Base-by-base conservation (phyloP, 805 yeast species). In the Saturnispora hagleri region DNA sequence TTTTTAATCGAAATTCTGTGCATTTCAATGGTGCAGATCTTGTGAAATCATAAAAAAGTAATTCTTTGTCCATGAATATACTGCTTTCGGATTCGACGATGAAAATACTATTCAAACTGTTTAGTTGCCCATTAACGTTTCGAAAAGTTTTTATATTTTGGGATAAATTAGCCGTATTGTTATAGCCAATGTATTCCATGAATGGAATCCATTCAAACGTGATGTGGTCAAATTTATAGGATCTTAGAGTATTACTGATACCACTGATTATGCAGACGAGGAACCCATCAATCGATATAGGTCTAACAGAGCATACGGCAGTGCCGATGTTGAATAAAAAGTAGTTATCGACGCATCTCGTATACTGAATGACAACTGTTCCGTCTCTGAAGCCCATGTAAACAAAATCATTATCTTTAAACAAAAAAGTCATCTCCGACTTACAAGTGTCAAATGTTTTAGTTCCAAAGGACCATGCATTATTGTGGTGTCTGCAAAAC, bases 321-420 rank as follows among this genome's bases (percentile, higher is more conserved):
- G 46, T 22, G 9, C 51, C 53, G 13, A 47, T 40, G 18, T 46
- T 36, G 4, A 50, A 31, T 3, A 40, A 7, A 13, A 24, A 15
- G 17, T 24, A 24, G 10, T 5, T 18, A 10, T 26, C 24, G 8
- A 15, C n/a, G 17, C 22, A 24, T 12, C 43, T 18, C 26, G 15
- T n/a, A 20, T 49, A 4, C 10, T 28, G 34, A 8, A 51, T 47
- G 4, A 41, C 13, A 10, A 52, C 52, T 6, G 28, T 43, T 15
- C 57, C 57, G 34, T 55, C 50, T 47, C 57, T 50, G 24, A 50
- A 55, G 2, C 57, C 55, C 42, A 24, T 43, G 3, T 35, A 45
- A 8, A 17, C 7, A 6, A 28, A 22, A 22, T 20, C 43, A 15
- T 33, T 15, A 9, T 28, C 17, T 5, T 12, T 12, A 31, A 38